These are phyloP conservation scores for Aspergillus campestris DNA, from an alignment of 495 filamentous ascomycete species.

Conservation along the genomic window DNA sequence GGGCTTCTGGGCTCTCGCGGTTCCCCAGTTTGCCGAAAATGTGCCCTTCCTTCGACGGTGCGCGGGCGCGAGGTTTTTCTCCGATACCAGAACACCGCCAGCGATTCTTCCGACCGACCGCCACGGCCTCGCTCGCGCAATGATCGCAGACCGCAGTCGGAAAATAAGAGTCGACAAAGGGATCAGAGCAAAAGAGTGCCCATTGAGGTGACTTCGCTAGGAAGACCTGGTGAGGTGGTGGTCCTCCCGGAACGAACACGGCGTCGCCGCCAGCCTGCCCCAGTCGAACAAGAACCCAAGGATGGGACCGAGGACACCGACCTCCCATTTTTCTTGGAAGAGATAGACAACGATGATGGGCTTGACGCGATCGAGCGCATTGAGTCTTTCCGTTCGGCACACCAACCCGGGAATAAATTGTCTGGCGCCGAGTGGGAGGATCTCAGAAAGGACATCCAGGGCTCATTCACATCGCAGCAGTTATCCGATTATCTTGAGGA, in stretches of 20 bases:
- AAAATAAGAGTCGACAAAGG: background rate
- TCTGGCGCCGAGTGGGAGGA: constrained; percentile 17
- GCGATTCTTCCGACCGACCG: constrained; percentile 2
- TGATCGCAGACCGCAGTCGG: background rate
- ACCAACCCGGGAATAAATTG: constrained; percentile 17
- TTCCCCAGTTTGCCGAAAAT: constrained; percentile 4
- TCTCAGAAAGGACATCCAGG: constrained; percentile 16
- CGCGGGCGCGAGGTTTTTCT: constrained; percentile 9
- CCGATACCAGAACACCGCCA: constrained; percentile 15
- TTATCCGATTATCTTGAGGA: constrained; percentile 22
- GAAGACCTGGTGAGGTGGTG: constrained; percentile 35
- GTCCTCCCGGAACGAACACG: constrained; percentile 19
- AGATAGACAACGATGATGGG: constrained; percentile 17
- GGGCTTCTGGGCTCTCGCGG: constrained; percentile 11
- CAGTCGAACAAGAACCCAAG: background rate
- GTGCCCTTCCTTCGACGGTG: background rate
- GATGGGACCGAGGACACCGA: constrained; percentile 2
- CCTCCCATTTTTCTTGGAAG: constrained; percentile 22
- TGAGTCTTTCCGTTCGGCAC: constrained; percentile 14
- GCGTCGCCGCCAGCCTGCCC: constrained; percentile 4
- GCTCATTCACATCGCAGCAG: constrained; percentile 29
- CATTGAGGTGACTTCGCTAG: constrained; percentile 29
- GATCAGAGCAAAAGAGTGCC: constrained; percentile 6
- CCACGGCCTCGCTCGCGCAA: background rate
- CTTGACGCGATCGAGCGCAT: constrained; percentile 13